Percentiles rank a stretch among this genome's conserved stretches.
Evolutionary conservation across 2,329 filamentous ascomycete genomes (phyloP).

Genomic region (Paecilomyces variotii): DNA sequence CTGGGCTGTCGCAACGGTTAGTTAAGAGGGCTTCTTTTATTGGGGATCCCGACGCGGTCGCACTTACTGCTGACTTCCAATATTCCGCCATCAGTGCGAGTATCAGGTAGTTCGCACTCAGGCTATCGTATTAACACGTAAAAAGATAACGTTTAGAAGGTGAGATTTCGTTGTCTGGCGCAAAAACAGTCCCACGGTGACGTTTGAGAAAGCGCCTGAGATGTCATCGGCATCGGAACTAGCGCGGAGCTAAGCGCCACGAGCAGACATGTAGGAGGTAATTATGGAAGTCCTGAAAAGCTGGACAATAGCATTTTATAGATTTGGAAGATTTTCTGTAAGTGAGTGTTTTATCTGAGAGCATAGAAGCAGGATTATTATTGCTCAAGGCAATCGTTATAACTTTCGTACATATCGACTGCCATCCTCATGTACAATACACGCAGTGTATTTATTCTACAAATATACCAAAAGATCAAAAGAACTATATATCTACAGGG

Average conservation of each 20-base stretch:
- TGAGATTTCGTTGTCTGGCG: not conserved
- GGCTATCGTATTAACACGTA: not conserved
- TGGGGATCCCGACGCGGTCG: not conserved
- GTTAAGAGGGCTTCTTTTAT: constrained; percentile 1
- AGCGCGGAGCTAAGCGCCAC: not conserved
- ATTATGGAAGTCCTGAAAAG: not conserved
- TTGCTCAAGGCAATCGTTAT: no score
- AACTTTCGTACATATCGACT: not conserved
- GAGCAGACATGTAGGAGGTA: not conserved
- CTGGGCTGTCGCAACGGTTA: constrained; percentile 51
- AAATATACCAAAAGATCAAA: no score
- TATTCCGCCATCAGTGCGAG: constrained; percentile 72
- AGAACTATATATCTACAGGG: no score
- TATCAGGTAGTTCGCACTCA: not conserved
- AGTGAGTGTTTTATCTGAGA: no score
- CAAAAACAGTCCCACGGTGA: not conserved
- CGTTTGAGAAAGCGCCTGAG: not conserved
- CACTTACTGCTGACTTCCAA: constrained; percentile 81
- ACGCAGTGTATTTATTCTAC: no score
- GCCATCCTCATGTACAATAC: no score
- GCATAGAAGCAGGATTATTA: no score
- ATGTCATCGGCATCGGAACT: constrained; percentile 1
- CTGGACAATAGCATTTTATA: not conserved
- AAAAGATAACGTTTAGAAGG: not conserved
- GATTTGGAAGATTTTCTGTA: not conserved